A percentile compares a stretch with the other conserved stretches of the same genome.
phyloP scores from a whole-genome alignment of 257 asterid genomes.

The Plantago major region DNA sequence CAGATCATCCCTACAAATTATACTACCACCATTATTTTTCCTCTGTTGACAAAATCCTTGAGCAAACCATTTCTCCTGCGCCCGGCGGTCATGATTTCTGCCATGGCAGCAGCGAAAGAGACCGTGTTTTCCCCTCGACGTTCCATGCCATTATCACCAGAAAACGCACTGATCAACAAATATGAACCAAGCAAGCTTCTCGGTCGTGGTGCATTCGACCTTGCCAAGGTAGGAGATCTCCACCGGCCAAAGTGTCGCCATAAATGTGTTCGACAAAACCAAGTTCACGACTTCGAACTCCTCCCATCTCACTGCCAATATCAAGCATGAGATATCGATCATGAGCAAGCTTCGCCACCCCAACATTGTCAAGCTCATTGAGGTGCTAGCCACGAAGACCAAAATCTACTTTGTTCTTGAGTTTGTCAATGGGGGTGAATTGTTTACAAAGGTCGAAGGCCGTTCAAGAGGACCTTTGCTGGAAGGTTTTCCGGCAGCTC shows the following conservation, averaged over 20 bases:
- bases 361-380: constrained; percentile 5
- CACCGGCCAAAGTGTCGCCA: neutral
- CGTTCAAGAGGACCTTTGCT: neutral
- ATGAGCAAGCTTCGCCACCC: constrained; percentile 3
- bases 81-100: neutral
- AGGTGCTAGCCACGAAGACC: constrained; percentile 2
- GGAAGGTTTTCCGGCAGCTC: constrained; percentile 1
- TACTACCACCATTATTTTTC: too few relatives aligned
- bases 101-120: constrained; percentile 40
- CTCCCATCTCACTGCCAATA: neutral
- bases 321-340: constrained; percentile 36
- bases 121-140: neutral
- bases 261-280: neutral
- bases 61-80: too few relatives aligned
- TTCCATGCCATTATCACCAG: neutral
- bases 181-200: neutral
- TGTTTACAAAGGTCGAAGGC: neutral
- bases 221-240: neutral
- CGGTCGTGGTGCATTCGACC: constrained; percentile 4
- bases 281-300: neutral
- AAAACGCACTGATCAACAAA: neutral
- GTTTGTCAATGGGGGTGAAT: constrained; percentile 1
- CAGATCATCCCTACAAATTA: too few relatives aligned
- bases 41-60: too few relatives aligned
- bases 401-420: constrained; percentile 3